Conservation (phyloP, 2,329 filamentous ascomycete species). For the Fusarium sp. region DNA sequence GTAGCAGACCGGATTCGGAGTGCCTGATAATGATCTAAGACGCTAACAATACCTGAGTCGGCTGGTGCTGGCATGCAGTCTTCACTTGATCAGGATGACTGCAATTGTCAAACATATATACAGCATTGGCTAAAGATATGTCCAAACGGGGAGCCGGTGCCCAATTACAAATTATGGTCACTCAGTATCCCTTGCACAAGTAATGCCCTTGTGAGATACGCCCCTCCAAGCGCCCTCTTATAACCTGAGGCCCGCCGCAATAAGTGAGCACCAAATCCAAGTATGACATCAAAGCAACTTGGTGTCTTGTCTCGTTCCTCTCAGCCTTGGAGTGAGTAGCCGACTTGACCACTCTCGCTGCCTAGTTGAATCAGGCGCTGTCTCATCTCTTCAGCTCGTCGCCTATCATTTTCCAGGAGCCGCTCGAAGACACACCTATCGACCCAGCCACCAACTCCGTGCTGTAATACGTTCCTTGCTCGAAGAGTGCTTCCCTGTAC, state of each 20-base stretch:
- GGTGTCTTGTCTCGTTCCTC: conserved; percentile 9
- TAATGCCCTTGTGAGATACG: neutral
- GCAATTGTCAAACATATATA: neutral
- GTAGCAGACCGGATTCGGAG: neutral
- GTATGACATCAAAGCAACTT: conserved; percentile 26
- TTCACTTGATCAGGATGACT: neutral
- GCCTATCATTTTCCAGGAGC: conserved; percentile 57
- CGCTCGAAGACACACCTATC: conserved; percentile 65
- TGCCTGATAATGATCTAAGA: neutral
- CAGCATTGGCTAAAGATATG: neutral
- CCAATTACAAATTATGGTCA: neutral
- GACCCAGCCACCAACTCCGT: conserved; percentile 77
- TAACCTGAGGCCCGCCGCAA: conserved; percentile 2
- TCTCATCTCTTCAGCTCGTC: conserved; percentile 72
- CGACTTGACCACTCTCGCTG: conserved; percentile 68
- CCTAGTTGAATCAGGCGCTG: conserved; percentile 72
- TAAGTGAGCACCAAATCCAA: neutral
- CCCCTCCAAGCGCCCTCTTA: neutral
- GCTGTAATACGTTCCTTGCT: conserved; percentile 80
- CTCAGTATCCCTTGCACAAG: neutral
- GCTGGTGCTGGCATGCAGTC: neutral
- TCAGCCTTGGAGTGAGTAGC: conserved; percentile 70
- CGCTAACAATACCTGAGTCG: neutral
- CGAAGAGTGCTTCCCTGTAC: conserved; percentile 64
- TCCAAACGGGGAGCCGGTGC: neutral